A percentile compares a stretch with the other conserved stretches of the same genome.
Evolutionary conservation across 371 early-diverging fungal species (phyloP).

Genomic region (Mortierella sp.): DNA sequence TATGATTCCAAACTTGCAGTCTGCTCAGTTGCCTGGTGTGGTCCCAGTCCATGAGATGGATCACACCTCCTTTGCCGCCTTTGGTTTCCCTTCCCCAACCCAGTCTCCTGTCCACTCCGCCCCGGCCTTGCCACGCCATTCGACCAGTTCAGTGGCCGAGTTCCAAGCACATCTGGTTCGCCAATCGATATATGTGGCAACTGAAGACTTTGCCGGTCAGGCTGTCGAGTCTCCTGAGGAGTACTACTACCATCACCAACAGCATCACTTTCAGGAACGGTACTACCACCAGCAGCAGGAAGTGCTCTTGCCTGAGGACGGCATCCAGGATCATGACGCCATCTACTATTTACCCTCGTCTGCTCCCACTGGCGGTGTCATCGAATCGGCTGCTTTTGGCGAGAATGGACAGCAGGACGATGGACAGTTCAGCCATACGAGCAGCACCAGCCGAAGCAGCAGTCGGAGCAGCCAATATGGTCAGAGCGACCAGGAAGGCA

Average conservation of each 20-base stretch:
- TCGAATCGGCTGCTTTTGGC: background rate
- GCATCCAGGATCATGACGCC: background rate
- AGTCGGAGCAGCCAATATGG: background rate
- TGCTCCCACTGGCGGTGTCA: background rate
- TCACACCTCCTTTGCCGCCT: conserved; percentile 45
- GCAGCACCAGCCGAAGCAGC: background rate
- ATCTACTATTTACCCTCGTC: background rate
- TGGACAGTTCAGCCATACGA: background rate
- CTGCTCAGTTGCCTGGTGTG: background rate
- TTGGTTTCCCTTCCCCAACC: conserved; percentile 44
- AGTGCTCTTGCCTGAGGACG: background rate
- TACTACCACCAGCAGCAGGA: conserved; percentile 11
- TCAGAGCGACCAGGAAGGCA: background rate
- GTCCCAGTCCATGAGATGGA: conserved; percentile 17
- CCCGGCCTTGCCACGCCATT: conserved; percentile 38
- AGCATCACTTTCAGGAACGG: conserved; percentile 3
- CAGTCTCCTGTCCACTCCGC: conserved; percentile 24
- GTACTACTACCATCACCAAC: background rate
- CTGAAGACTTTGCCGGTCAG: background rate
- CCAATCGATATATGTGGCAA: background rate
- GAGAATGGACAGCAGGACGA: background rate
- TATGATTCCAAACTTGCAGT: background rate
- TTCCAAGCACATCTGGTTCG: background rate
- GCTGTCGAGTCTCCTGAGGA: background rate
- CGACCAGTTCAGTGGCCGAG: conserved; percentile 22